Evolutionary conservation across 2,329 filamentous ascomycete genomes (phyloP), one percentile per base, ranked within the genome.

Genomic region (Setomelanomma holmii): DNA sequence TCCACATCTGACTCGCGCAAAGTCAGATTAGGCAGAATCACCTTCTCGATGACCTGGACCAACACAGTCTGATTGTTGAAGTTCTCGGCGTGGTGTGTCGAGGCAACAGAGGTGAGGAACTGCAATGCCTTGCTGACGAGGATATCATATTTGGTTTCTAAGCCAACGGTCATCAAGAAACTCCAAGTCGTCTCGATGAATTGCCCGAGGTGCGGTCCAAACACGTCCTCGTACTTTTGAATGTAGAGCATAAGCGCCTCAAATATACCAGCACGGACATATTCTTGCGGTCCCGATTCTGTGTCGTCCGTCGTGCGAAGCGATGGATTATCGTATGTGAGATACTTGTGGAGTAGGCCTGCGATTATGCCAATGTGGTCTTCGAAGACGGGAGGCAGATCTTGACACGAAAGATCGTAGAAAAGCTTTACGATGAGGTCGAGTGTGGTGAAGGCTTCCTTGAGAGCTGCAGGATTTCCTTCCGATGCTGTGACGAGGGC

Each of bases 321-420:
- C 11, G 92, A 75, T n/a, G 87, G 82, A 74, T 96, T 97, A 64
- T 91, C 85, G 76, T 96, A 99, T 17, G 86, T 87, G 48, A 99
- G 83, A 75, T 99, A 99, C 75, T 96, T 98, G 78, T 96, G 89
- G 14, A 98, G 82, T 12, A 98, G 82, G 19, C 83, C 80, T 16
- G 90, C 89, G 60, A 99, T 89, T 57, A 85, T 85, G 41, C 81
- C 77, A 17, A 99, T 83, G 69, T 96, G 90, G 60, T 96, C 89
- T 79, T 99, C 95, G 73, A 99, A 96, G 63, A 95, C 88, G 2
- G 93, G 93, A 14, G 95, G 92, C 64, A 99, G 84, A 74, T 99
- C 95, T 73, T 99, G 96, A 71, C 89, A 96, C n/a, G 93, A 97
- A 45, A 99, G 86, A 75, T 99, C 96, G 78, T 95, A 95, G 72